Base-by-base conservation (phyloP, 192 early-diverging fungal genomes). In the Radiomyces spectabilis region DNA sequence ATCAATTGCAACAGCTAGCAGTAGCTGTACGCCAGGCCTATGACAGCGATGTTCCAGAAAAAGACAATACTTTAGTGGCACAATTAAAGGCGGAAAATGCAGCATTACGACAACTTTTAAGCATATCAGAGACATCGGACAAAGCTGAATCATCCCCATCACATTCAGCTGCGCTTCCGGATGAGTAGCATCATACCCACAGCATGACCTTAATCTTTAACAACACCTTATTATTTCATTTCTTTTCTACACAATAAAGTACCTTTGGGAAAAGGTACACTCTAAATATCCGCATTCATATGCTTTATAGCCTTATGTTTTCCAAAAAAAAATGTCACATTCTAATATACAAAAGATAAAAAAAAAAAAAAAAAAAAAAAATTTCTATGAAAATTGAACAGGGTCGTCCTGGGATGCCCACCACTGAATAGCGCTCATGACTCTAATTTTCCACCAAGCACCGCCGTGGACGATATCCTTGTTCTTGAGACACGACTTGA, bases 31-130 rank as follows among this genome's bases (percentile, higher is more conserved):
- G 57, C 12, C 12, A 37, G 15, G 47, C 31, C 0, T 51, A 51
- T 41, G 16, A 10, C 3, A 19, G 51, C 3, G 57, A 59, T n/a
- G 5, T 29, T 3, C 6, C 32, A 5, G 57, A 32, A 16, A 18
- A 1, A 15, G n/a, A 39, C 1, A 22, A 59, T 42, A 21, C 39
- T 18, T 24, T 33, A 21, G 15, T 59, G 3, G 25, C 25, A 5
- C 57, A 59, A 41, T 33, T 59, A 41, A 49, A 39, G 16, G 24
- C 37, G 9, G 57, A 59, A 10, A 59, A 59, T 21, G 25, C 22
- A 21, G 57, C 29, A 13, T 33, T 59, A 22, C 22, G 44, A 22
- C 37, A 49, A 12, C 38, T 59, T 5, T 33, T 59, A n/a, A 43
- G 26, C 4, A 21, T 57, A 22, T 51, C 55, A 4, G 33, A 35